Conservation (phyloP, 148 eudicot species). For the Cornus controversa region DNA sequence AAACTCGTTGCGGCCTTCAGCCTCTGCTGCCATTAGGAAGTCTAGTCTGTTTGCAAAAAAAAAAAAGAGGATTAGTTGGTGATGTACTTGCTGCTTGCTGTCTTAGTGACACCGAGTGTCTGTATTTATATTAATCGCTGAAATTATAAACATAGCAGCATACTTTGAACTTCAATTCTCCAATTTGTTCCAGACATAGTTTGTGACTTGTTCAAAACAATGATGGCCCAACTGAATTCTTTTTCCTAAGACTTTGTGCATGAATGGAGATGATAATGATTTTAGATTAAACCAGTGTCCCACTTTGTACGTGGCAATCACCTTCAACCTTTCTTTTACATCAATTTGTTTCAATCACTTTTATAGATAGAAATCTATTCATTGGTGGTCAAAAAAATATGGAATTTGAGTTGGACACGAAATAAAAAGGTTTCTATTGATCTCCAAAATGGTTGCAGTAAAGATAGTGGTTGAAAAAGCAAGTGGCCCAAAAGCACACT, state of each 20-base stretch:
- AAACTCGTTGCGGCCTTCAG: background rate
- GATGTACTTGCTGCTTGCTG: background rate
- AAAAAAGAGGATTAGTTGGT: background rate
- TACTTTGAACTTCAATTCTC: background rate
- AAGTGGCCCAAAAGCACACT: background rate
- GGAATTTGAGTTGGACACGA: background rate
- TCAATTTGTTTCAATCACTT: background rate
- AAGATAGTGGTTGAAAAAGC: too few relatives aligned
- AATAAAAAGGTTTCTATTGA: background rate
- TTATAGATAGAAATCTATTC: background rate
- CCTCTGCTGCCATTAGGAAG: constrained; percentile 13
- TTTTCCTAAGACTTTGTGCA: too few relatives aligned
- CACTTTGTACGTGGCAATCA: too few relatives aligned
- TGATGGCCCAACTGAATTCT: too few relatives aligned
- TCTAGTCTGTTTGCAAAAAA: too few relatives aligned
- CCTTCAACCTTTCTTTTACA: background rate
- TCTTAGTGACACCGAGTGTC: background rate
- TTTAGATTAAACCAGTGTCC: too few relatives aligned
- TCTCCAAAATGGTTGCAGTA: background rate
- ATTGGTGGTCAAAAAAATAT: background rate
- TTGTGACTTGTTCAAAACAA: background rate
- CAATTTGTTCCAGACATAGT: background rate
- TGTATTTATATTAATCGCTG: background rate
- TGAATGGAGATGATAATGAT: background rate
- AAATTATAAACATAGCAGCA: background rate